These are phyloP conservation scores for Peronospora destructor DNA, from an alignment of 352 stramenopile species.

Conservation along the genomic window DNA sequence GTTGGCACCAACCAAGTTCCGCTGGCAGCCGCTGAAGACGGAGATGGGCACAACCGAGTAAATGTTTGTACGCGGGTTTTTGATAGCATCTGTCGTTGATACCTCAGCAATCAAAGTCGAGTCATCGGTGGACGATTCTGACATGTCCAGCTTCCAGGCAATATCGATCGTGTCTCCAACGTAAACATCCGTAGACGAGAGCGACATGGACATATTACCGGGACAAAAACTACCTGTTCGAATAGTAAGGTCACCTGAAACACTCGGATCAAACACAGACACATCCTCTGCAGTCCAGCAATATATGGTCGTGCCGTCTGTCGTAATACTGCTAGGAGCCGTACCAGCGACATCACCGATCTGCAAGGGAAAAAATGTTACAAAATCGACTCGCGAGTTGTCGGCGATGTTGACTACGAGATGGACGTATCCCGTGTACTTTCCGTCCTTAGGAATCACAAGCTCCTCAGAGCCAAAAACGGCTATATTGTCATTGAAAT, in stretches of 20 bases:
- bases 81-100: slow-evolving; percentile 45
- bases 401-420: slow-evolving; percentile 57
- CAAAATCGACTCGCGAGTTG: slow-evolving; percentile 65
- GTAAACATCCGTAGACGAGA: slow-evolving; percentile 46
- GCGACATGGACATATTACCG: slow-evolving; percentile 46
- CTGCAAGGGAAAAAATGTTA: slow-evolving; percentile 75
- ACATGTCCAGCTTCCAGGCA: slow-evolving; percentile 60
- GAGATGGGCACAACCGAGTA: slow-evolving; percentile 66
- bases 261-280: slow-evolving; percentile 52
- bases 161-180: slow-evolving; percentile 48
- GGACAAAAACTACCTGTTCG: slow-evolving; percentile 66
- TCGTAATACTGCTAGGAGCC: slow-evolving; percentile 35
- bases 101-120: slow-evolving; percentile 62
- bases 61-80: slow-evolving; percentile 38
- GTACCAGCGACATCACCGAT: slow-evolving; percentile 57
- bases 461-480: slow-evolving; percentile 63
- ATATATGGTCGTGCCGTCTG: slow-evolving; percentile 67
- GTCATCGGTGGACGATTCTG: slow-evolving; percentile 37
- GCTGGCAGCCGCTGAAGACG: slow-evolving; percentile 60
- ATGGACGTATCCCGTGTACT: slow-evolving; percentile 74
- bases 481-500: slow-evolving; percentile 46
- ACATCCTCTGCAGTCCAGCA: slow-evolving; percentile 55
- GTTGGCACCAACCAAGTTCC: slow-evolving; percentile 41
- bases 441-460: slow-evolving; percentile 64
- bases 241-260: slow-evolving; percentile 48